These are phyloP conservation scores for Vigna mungo DNA, from an alignment of 306 rosid species.

Conservation along the genomic window DNA sequence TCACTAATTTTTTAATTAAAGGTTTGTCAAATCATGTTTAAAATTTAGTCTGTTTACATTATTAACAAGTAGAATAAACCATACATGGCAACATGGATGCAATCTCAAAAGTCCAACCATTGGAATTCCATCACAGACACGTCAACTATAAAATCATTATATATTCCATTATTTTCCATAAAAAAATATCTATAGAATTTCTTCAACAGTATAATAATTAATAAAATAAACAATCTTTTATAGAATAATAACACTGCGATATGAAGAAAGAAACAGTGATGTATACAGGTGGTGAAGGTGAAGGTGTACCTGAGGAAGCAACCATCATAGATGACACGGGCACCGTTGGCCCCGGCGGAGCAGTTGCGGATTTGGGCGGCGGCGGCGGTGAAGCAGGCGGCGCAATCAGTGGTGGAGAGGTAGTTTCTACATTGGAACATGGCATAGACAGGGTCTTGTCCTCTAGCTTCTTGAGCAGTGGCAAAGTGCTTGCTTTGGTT, in stretches of 20 bases:
- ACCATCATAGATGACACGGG: slow-evolving; percentile 75
- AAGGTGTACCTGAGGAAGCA: slow-evolving; percentile 73
- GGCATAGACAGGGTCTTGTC: slow-evolving; percentile 59
- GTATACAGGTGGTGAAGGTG: background rate
- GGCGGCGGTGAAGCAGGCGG: slow-evolving; percentile 55
- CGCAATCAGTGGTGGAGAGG: slow-evolving; percentile 61
- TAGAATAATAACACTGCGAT: background rate
- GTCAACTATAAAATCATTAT: background rate
- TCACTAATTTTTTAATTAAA: background rate
- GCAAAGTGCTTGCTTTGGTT: slow-evolving; percentile 54
- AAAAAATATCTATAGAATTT: background rate
- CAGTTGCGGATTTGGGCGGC: slow-evolving; percentile 62
- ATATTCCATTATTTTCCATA: too few relatives aligned
- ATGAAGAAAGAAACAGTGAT: too few relatives aligned
- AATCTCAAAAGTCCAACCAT: background rate
- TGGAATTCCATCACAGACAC: background rate
- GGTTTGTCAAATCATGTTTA: background rate
- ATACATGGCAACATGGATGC: background rate
- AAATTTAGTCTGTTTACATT: background rate
- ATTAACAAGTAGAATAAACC: background rate
- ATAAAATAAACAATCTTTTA: background rate
- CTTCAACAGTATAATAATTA: background rate
- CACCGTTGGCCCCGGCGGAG: slow-evolving; percentile 76
- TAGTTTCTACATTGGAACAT: slow-evolving; percentile 70
- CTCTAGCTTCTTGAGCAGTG: slow-evolving; percentile 48